Evolutionary conservation across 805 yeast genomes (phyloP).

Genomic region (Pichia cabralensis): DNA sequence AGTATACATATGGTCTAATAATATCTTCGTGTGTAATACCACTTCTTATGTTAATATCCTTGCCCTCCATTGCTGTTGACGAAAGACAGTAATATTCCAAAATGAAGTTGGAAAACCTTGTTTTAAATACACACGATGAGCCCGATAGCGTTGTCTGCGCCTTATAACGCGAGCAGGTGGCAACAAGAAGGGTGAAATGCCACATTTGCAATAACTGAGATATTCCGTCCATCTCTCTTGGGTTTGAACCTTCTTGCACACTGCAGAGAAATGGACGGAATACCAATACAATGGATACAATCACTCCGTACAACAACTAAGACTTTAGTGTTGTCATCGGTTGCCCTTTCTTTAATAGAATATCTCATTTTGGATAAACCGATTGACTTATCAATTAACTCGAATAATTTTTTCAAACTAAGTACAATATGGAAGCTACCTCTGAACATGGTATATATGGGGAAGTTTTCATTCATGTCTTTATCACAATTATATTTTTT

Average conservation of each 20-base stretch:
- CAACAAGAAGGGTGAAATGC: too few species aligned
- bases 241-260: too few species aligned
- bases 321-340: constrained; percentile 25
- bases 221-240: too few species aligned
- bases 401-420: background rate
- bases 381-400: constrained; percentile 12
- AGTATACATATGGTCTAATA: too few species aligned
- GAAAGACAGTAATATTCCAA: too few species aligned
- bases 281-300: constrained; percentile 31
- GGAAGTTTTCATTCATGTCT: constrained; percentile 30
- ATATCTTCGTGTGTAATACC: too few species aligned
- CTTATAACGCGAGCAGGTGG: too few species aligned
- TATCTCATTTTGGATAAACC: constrained; percentile 25
- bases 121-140: too few species aligned
- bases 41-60: too few species aligned
- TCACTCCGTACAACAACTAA: constrained; percentile 40
- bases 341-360: constrained; percentile 25
- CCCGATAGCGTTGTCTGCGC: too few species aligned
- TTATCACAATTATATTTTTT: constrained; percentile 27
- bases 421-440: constrained; percentile 28
- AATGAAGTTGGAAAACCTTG: too few species aligned
- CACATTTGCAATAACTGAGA: background rate
- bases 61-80: too few species aligned
- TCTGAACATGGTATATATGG: constrained; percentile 31
- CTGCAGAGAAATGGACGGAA: constrained; percentile 22